phyloP scores from a whole-genome alignment of 129 eudicot species.

The Rutidosis leptorrhynchoides region DNA sequence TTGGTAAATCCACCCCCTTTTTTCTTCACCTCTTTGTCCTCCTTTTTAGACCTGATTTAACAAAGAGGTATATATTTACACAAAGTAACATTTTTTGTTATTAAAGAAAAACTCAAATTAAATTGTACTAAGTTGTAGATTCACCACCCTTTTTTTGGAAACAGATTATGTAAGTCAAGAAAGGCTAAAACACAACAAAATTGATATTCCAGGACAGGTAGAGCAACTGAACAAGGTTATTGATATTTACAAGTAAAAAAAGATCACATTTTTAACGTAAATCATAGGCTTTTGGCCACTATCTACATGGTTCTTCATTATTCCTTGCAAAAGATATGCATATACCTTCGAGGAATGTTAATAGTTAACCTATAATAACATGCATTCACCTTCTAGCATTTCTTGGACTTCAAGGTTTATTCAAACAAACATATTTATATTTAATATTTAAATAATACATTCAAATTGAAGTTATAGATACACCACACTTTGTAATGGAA shows the following conservation, averaged over 20 bases:
- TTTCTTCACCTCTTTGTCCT: slow-evolving; percentile 58
- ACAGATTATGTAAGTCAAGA: not conserved
- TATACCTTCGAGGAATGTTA: not conserved
- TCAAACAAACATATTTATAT: not conserved
- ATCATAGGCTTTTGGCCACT: not conserved
- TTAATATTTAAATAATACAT: not conserved
- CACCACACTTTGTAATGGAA: not conserved
- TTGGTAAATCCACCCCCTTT: slow-evolving; percentile 76
- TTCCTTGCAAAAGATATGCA: slow-evolving; percentile 3
- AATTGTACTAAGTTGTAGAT: not conserved
- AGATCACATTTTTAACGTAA: not conserved
- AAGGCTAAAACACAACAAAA: not conserved
- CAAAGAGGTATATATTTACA: not conserved
- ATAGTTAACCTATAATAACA: not conserved
- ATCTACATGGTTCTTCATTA: not conserved
- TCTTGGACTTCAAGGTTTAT: not conserved
- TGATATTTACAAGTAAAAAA: not conserved
- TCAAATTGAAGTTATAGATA: not conserved
- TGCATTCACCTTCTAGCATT: slow-evolving; percentile 1
- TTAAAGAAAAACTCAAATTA: not conserved
- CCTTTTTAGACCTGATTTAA: slow-evolving; percentile 47
- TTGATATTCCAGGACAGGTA: not conserved
- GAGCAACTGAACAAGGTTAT: not conserved
- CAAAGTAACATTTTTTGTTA: not conserved
- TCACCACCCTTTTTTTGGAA: not conserved